These are phyloP conservation scores for Heimioporus sp. DNA, from an alignment of 768 basidiomycete species.

Conservation along the genomic window DNA sequence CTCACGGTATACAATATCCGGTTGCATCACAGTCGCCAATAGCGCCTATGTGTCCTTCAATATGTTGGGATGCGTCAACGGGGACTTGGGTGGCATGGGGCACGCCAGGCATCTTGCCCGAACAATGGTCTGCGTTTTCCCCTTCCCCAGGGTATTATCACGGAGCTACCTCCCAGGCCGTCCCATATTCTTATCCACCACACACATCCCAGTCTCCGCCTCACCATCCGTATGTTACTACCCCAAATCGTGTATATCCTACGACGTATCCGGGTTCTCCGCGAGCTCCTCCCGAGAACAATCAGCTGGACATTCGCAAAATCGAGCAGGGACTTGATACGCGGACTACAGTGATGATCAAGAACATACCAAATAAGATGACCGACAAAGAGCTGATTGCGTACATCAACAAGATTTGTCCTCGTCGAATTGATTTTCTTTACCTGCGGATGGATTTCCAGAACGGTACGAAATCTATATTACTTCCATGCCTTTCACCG, in stretches of 20 bases:
- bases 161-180: slow-evolving; percentile 17
- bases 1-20: slow-evolving; percentile 30
- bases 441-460: slow-evolving; percentile 86
- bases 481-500: background rate
- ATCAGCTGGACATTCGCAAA: slow-evolving; percentile 61
- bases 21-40: slow-evolving; percentile 27
- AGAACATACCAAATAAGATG: slow-evolving; percentile 94
- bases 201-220: slow-evolving; percentile 21
- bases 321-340: slow-evolving; percentile 81
- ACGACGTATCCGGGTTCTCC: slow-evolving; percentile 26
- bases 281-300: slow-evolving; percentile 39
- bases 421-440: slow-evolving; percentile 79
- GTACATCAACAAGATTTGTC: slow-evolving; percentile 70
- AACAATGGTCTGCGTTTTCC: slow-evolving; percentile 31
- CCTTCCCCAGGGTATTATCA: slow-evolving; percentile 27
- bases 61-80: slow-evolving; percentile 30
- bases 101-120: slow-evolving; percentile 21
- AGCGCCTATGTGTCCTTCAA: slow-evolving; percentile 24
- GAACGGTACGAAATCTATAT: slow-evolving; percentile 50
- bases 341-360: slow-evolving; percentile 85
- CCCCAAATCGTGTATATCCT: slow-evolving; percentile 19
- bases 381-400: slow-evolving; percentile 66
- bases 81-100: slow-evolving; percentile 31
- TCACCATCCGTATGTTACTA: slow-evolving; percentile 17
- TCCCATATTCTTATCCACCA: slow-evolving; percentile 29